Percentiles rank a stretch among this genome's conserved stretches.
These are phyloP conservation scores for Przewalskia tangutica DNA, from an alignment of 257 asterid species.

Conservation along the genomic window DNA sequence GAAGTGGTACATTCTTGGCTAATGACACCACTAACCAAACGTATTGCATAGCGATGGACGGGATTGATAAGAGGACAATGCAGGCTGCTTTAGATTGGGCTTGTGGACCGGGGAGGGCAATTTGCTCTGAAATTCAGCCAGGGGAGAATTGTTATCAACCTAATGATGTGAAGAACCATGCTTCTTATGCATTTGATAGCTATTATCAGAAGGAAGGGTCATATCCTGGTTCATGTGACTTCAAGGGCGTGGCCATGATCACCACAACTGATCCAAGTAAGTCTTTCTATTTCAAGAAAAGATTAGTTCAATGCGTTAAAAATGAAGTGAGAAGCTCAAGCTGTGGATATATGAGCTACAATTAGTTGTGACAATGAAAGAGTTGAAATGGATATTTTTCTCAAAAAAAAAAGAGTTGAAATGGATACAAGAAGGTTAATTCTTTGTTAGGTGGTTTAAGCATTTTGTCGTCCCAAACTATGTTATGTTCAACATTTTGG, in stretches of 20 bases:
- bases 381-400: neutral
- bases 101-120: constrained; percentile 96
- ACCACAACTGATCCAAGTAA: constrained; percentile 98
- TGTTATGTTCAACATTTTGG: neutral
- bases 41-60: constrained; percentile 69
- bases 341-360: neutral
- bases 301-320: neutral
- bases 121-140: constrained; percentile 89
- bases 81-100: constrained; percentile 99
- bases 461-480: neutral
- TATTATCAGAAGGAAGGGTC: constrained; percentile 80
- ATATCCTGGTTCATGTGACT: constrained; percentile 73
- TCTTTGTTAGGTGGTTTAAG: neutral
- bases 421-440: neutral
- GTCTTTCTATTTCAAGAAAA: constrained; percentile 11
- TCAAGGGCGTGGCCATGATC: constrained; percentile 94
- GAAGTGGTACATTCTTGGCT: constrained; percentile 87
- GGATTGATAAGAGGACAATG: constrained; percentile 52
- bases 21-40: constrained; percentile 86
- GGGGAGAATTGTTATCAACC: constrained; percentile 95
- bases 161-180: constrained; percentile 73
- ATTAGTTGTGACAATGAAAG: neutral
- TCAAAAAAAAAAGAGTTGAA: neutral
- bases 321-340: neutral
- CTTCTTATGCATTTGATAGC: constrained; percentile 88